Evolutionary conservation across 176 grass and related monocot genomes (phyloP).

Genomic region (Otatea glauca): DNA sequence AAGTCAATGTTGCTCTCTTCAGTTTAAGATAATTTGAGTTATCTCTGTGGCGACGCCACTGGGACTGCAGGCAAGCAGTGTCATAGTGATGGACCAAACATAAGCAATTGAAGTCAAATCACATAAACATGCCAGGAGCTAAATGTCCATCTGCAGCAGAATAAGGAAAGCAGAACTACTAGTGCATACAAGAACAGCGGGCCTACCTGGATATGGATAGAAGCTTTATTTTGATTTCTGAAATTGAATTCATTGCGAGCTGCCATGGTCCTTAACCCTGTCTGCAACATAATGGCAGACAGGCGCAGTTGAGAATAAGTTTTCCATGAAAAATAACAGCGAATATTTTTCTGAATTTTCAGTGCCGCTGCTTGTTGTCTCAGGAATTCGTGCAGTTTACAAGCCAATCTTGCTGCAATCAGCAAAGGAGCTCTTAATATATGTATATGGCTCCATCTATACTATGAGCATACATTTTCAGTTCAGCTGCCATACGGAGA

Average conservation of each 20-base stretch:
- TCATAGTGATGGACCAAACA: constrained; percentile 29
- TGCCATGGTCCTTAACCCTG: constrained; percentile 70
- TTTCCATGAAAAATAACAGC: constrained; percentile 73
- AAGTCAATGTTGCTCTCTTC: constrained; percentile 70
- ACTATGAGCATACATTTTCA: constrained; percentile 18
- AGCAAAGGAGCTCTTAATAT: constrained; percentile 44
- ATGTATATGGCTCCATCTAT: constrained; percentile 40
- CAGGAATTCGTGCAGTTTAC: constrained; percentile 64
- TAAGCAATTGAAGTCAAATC: constrained; percentile 24
- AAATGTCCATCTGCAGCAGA: constrained; percentile 29
- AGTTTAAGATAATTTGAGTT: constrained; percentile 62
- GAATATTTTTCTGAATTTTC: constrained; percentile 85
- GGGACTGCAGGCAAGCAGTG: constrained; percentile 51
- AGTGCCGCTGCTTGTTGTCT: constrained; percentile 79
- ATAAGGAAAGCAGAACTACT: constrained; percentile 39
- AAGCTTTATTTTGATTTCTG: constrained; percentile 79
- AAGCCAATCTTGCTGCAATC: constrained; percentile 78
- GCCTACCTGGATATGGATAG: constrained; percentile 79
- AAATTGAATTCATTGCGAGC: constrained; percentile 68
- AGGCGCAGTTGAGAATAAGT: constrained; percentile 57
- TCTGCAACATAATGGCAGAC: constrained; percentile 73
- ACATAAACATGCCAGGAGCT: constrained; percentile 22
- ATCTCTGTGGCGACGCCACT: constrained; percentile 69
- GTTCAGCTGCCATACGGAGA: neutral
- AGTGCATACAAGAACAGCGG: constrained; percentile 20